A percentile compares a stretch with the other conserved stretches of the same genome.
Evolutionary conservation across 1,284 basidiomycete genomes (phyloP).

Genomic region (Anthracocystis panici-leucophaei): DNA sequence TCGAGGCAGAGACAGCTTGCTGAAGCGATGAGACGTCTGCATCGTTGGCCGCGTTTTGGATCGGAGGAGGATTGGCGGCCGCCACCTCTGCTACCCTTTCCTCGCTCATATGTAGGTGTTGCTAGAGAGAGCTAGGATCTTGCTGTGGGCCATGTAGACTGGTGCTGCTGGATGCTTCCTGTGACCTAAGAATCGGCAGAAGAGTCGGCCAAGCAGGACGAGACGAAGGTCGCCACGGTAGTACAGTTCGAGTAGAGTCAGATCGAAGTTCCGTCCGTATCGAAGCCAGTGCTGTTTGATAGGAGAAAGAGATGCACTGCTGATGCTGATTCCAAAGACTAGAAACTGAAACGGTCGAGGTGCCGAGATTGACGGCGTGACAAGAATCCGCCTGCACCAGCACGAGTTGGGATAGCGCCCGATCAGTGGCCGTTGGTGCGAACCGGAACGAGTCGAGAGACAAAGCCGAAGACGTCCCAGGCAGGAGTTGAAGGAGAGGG

Average conservation of each 20-base stretch:
- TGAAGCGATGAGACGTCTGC: slow-evolving; percentile 2
- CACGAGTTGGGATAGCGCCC: neutral
- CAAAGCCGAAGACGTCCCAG: slow-evolving; percentile 13
- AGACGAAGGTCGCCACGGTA: neutral
- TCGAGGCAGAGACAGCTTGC: neutral
- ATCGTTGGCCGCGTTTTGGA: slow-evolving; percentile 13
- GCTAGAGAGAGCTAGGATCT: neutral
- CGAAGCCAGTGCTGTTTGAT: neutral
- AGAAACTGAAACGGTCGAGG: slow-evolving; percentile 5
- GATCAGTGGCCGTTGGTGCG: neutral
- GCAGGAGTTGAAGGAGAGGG: slow-evolving; percentile 13
- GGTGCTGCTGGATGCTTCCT: slow-evolving; percentile 2
- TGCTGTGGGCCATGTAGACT: slow-evolving; percentile 17
- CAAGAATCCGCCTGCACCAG: too few species aligned
- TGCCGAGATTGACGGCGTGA: neutral
- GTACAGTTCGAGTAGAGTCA: neutral
- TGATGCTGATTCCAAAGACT: neutral
- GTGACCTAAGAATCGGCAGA: neutral
- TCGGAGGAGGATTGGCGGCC: slow-evolving; percentile 28
- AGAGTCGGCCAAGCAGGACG: neutral
- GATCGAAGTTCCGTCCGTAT: neutral
- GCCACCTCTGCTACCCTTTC: slow-evolving; percentile 38
- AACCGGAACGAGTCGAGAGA: neutral
- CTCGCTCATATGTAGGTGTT: slow-evolving; percentile 35
- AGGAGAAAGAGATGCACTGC: neutral